Percentiles rank a stretch among this genome's conserved stretches.
phyloP scores from a whole-genome alignment of 345 rosid genomes.

The Brassica nigra region DNA sequence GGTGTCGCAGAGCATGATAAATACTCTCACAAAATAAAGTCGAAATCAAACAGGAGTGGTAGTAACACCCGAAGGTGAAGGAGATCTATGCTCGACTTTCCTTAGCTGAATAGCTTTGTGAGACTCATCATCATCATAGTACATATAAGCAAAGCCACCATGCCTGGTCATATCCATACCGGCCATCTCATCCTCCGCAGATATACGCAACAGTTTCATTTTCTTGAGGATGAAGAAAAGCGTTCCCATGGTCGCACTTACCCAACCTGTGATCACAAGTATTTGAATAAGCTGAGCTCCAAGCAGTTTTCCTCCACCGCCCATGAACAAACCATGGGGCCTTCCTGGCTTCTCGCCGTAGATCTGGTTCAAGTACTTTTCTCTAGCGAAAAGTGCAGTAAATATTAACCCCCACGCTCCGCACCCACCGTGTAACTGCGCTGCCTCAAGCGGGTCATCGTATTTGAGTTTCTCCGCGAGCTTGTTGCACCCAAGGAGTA shows the following conservation, averaged over 20 bases:
- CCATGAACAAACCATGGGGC: constrained; percentile 67
- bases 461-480: constrained; percentile 27
- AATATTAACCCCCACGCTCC: constrained; percentile 78
- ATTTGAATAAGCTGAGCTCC: constrained; percentile 69
- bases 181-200: constrained; percentile 61
- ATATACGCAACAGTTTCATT: constrained; percentile 60
- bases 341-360: constrained; percentile 43
- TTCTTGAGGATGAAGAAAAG: constrained; percentile 55
- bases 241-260: constrained; percentile 72
- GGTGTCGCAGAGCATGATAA: not conserved
- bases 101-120: constrained; percentile 39
- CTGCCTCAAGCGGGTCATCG: constrained; percentile 77
- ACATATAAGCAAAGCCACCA: constrained; percentile 76
- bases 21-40: not conserved
- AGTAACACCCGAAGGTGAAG: constrained; percentile 30
- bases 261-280: constrained; percentile 62
- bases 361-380: constrained; percentile 56
- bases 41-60: constrained; percentile 24
- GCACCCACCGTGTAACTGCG: constrained; percentile 79
- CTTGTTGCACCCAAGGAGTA: not conserved
- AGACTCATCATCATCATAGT: constrained; percentile 58
- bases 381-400: constrained; percentile 63
- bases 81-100: constrained; percentile 42
- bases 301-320: constrained; percentile 71
- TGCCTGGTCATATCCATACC: constrained; percentile 86